Percentiles rank a stretch among this genome's conserved stretches.
Evolutionary conservation across 441 rosid genomes (phyloP).

Genomic region (Flueggea neowawraea): DNA sequence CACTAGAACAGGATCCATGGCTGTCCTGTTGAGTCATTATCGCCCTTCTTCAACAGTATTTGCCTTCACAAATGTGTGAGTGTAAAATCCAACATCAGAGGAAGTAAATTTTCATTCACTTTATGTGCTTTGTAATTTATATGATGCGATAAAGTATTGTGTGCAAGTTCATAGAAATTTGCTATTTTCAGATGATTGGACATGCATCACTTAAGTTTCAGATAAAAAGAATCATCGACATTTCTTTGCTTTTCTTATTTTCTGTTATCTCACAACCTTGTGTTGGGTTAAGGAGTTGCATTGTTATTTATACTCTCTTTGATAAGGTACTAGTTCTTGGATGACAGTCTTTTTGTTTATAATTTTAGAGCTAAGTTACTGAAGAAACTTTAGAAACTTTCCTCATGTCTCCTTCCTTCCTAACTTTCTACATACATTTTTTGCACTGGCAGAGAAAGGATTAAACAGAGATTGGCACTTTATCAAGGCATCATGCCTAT

Average conservation of each 20-base stretch:
- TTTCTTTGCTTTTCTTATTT: too few relatives aligned
- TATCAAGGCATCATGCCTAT: slow-evolving; percentile 92
- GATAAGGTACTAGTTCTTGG: too few relatives aligned
- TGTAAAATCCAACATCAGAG: slow-evolving; percentile 5
- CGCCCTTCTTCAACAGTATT: slow-evolving; percentile 83
- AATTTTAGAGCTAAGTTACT: neutral
- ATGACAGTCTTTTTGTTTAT: too few relatives aligned
- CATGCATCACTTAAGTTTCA: too few relatives aligned
- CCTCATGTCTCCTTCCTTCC: neutral
- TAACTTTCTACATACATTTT: slow-evolving; percentile 6
- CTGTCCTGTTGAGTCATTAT: slow-evolving; percentile 79
- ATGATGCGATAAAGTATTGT: too few relatives aligned
- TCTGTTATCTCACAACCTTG: too few relatives aligned
- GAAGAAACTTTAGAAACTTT: neutral
- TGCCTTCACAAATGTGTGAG: slow-evolving; percentile 95
- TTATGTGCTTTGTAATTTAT: slow-evolving; percentile 4
- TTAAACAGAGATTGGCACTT: slow-evolving; percentile 80
- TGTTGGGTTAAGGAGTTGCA: too few relatives aligned
- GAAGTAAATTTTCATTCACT: neutral
- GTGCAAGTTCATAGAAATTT: too few relatives aligned
- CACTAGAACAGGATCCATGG: slow-evolving; percentile 97
- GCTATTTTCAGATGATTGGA: too few relatives aligned
- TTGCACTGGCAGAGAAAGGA: slow-evolving; percentile 56
- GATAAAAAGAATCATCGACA: too few relatives aligned
- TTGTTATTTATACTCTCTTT: too few relatives aligned